Percentiles rank a stretch among this genome's conserved stretches.
These are phyloP conservation scores for Parachaetomium inaequale DNA, from an alignment of 495 filamentous ascomycete genomes.

Conservation along the genomic window DNA sequence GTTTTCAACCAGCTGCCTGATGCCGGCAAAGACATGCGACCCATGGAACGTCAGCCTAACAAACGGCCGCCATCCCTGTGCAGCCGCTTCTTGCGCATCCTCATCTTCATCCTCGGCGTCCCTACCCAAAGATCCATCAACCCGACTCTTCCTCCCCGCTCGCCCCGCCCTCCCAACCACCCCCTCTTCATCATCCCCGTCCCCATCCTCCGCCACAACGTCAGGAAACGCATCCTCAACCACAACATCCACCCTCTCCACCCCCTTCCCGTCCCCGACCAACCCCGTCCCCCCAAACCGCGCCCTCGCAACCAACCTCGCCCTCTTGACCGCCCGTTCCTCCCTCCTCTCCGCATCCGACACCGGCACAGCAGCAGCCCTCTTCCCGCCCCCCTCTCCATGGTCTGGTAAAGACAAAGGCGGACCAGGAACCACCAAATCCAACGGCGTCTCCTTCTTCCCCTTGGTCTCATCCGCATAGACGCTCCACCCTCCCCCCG, in stretches of 20 bases:
- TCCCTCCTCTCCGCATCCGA: conserved; percentile 31
- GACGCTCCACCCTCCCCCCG: conserved; percentile 72
- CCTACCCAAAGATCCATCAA: conserved; percentile 28
- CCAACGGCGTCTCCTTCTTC: conserved; percentile 55
- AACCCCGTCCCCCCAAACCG: conserved; percentile 53
- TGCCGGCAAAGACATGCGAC: conserved; percentile 73
- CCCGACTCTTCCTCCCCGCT: conserved; percentile 30
- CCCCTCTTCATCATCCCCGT: conserved; percentile 25
- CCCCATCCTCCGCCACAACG: conserved; percentile 31
- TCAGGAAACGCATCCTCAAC: conserved; percentile 54
- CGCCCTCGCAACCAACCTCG: conserved; percentile 46
- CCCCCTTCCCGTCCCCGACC: conserved; percentile 51
- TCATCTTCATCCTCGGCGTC: conserved; percentile 28
- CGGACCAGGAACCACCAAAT: conserved; percentile 43
- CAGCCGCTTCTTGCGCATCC: conserved; percentile 25
- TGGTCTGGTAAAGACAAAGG: conserved; percentile 26
- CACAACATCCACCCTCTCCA: conserved; percentile 60
- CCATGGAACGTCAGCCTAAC: conserved; percentile 68
- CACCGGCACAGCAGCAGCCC: conserved; percentile 15
- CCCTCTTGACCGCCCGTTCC: conserved; percentile 39
- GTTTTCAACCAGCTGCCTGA: conserved; percentile 68
- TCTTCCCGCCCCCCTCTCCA: neutral
- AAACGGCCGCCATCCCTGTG: conserved; percentile 48
- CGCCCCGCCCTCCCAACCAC: neutral
- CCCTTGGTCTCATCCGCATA: conserved; percentile 50